Evolutionary conservation across 225 moss, liverwort and hornwort species (phyloP).

Genomic region (Physcomitrium patens): DNA sequence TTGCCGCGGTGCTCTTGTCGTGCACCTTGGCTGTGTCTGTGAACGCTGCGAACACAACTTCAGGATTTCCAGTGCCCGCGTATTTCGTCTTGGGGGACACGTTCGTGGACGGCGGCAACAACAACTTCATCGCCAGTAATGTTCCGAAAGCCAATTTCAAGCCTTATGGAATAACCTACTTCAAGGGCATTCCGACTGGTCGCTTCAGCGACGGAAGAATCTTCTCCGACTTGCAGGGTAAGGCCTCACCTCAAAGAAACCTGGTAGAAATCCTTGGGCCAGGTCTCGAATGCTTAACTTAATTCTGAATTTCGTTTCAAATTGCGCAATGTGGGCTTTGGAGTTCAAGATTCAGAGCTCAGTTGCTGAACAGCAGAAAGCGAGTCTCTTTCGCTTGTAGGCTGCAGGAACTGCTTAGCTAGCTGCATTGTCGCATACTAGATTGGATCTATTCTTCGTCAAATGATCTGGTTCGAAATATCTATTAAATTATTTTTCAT

Average conservation of each 20-base stretch:
- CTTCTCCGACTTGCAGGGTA: slow-evolving; percentile 49
- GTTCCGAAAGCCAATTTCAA: slow-evolving; percentile 38
- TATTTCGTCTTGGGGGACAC: slow-evolving; percentile 50
- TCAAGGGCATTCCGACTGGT: slow-evolving; percentile 37
- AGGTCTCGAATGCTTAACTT: neutral
- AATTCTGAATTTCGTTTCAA: neutral
- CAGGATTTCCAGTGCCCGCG: slow-evolving; percentile 50
- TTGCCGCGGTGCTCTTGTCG: neutral
- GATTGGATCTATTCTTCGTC: no score
- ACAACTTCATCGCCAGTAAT: slow-evolving; percentile 24
- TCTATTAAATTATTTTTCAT: neutral
- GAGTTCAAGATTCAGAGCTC: no score
- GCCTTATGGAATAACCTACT: slow-evolving; percentile 46
- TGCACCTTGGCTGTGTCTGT: slow-evolving; percentile 14
- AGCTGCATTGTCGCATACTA: no score
- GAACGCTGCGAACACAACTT: neutral
- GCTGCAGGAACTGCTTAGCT: no score
- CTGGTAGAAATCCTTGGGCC: neutral
- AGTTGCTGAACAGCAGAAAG: no score
- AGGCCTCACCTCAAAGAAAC: neutral
- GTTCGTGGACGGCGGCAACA: slow-evolving; percentile 44
- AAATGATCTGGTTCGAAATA: no score
- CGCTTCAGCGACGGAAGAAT: slow-evolving; percentile 50
- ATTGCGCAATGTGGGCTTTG: neutral
- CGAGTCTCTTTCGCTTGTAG: no score